Base-by-base conservation (phyloP, 2,329 filamentous ascomycete species). In the Microcyclosporella mali region DNA sequence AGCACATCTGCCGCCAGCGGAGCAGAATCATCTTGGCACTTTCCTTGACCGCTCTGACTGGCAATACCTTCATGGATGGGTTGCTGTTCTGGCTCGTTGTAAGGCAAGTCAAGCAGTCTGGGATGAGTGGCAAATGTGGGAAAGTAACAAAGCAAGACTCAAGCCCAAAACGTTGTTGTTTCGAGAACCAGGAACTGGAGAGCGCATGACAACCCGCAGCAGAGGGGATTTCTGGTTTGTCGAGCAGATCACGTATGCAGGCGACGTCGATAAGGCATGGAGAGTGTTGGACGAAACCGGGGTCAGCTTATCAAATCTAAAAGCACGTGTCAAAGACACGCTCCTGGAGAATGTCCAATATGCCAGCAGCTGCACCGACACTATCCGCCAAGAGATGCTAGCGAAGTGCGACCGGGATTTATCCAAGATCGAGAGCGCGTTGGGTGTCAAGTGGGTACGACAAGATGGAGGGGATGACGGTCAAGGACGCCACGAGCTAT, bases 161-260 rank as follows among this genome's bases (percentile, higher is more conserved):
- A 30, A 47, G 11, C 52, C 59, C 2, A 56, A 45, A 36, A 45
- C 40, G n/a, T 37, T 59, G 6, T 12, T 40, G 7, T 18, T 37
- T 10, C 35, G 39, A n/a, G 33, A 41, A 12, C 29, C 32, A 17
- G 33, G 25, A 9, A 27, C 17, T 1, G 33, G 36, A 34, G 17
- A 17, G 8, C n/a, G 14, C 10, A 48, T 56, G 33, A 61, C 51
- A 7, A 58, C 46, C n/a, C 55, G 46, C 27, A 41, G 42, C 17
- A 55, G 60, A 31, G 60, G 61, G 2, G 60, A 63, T 37, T 53
- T 56, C 38, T 62, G 58, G 57, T 65, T 64, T 40, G 25, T 64
- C 8, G 62, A 64, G 47, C 59, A 63, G 40, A 57, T 63, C 50
- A 43, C 53, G 0, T 47, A 50, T 34, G 42, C 57, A 7, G 62